Conservation (phyloP, 2,329 filamentous ascomycete species). For the Aspergillus chevalieri region DNA sequence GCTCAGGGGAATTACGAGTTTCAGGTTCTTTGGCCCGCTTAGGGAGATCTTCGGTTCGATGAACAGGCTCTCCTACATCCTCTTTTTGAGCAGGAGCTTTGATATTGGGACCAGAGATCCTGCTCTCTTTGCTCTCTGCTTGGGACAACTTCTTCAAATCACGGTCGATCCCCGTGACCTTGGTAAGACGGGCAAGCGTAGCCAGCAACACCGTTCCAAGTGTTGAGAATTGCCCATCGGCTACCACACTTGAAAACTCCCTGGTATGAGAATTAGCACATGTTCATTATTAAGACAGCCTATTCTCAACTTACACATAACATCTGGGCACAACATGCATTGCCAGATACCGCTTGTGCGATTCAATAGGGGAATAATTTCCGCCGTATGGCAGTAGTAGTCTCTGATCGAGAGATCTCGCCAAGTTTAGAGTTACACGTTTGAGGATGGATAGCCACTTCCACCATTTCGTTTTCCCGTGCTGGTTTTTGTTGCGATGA, state of each 20-base stretch:
- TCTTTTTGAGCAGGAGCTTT: slow-evolving; percentile 7
- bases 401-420: slow-evolving; percentile 36
- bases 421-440: slow-evolving; percentile 56
- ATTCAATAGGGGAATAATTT: slow-evolving; percentile 7
- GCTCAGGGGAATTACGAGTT: not conserved
- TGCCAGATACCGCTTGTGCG: slow-evolving; percentile 28
- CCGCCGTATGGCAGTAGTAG: not conserved
- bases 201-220: slow-evolving; percentile 65
- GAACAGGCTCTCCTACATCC: slow-evolving; percentile 21
- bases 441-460: slow-evolving; percentile 65
- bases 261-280: slow-evolving; percentile 17
- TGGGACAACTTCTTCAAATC: not conserved
- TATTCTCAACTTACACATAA: slow-evolving; percentile 31
- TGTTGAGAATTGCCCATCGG: slow-evolving; percentile 66
- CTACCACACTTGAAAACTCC: slow-evolving; percentile 61
- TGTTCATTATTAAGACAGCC: not conserved
- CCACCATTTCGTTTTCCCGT: slow-evolving; percentile 77
- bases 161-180: slow-evolving; percentile 32
- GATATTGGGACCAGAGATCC: not conserved
- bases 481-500: slow-evolving; percentile 88
- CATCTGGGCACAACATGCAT: slow-evolving; percentile 34
- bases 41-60: slow-evolving; percentile 9
- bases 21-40: not conserved
- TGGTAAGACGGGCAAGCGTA: slow-evolving; percentile 54
- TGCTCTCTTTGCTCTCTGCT: not conserved